Conservation (phyloP, 352 stramenopile genomes). For the Phytophthora pistaciae region DNA sequence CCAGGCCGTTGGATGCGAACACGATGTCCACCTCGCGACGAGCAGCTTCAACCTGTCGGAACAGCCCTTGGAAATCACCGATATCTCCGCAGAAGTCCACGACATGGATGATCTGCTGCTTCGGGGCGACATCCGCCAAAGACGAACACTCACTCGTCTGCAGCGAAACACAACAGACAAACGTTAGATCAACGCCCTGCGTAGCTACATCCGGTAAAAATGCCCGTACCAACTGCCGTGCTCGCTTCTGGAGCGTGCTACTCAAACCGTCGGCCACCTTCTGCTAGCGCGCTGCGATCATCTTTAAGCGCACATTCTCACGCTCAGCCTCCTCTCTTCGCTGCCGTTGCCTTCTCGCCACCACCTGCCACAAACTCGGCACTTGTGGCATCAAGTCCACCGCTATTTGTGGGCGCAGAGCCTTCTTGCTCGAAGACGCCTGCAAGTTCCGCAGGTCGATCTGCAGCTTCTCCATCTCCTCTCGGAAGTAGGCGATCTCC, state of each 20-base stretch:
- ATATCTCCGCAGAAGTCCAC: conserved; percentile 23
- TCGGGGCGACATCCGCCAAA: background rate
- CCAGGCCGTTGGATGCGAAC: conserved; percentile 33
- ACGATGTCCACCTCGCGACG: conserved; percentile 25
- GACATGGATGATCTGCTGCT: conserved; percentile 8
- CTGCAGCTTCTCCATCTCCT: conserved; percentile 43
- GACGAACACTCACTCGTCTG: conserved; percentile 13
- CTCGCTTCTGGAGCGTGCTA: conserved; percentile 12
- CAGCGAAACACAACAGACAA: background rate
- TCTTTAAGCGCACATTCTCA: conserved; percentile 37
- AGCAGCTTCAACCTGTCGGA: conserved; percentile 28
- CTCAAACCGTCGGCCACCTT: conserved; percentile 10
- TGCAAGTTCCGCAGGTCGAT: conserved; percentile 31
- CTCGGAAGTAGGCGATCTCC: conserved; percentile 47
- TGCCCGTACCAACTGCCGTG: conserved; percentile 9
- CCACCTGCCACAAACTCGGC: conserved; percentile 28
- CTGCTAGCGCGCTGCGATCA: conserved; percentile 48
- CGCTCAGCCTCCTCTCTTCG: conserved; percentile 27
- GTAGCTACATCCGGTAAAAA: background rate
- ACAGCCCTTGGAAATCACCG: conserved; percentile 19
- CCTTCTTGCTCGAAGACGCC: background rate
- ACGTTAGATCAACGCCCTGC: background rate
- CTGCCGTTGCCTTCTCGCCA: conserved; percentile 25
- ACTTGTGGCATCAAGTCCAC: conserved; percentile 5
- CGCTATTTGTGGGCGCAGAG: background rate